Base-by-base conservation (phyloP, 768 basidiomycete species). In the Naganishia vaughanmartiniae region DNA sequence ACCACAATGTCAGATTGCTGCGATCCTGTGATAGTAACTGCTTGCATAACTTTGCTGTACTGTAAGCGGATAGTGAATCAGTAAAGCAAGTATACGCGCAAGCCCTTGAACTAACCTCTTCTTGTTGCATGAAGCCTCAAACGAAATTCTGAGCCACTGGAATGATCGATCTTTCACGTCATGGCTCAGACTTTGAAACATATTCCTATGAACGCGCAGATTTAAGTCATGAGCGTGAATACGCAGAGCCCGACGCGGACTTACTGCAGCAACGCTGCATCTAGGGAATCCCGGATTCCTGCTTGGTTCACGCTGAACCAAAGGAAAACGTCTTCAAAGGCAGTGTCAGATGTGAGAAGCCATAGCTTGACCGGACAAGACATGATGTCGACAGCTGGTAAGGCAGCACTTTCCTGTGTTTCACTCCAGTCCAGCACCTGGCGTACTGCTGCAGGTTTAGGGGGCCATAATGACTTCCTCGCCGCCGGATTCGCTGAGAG, bases 1-100 rank as follows among this genome's bases (percentile, higher is more conserved):
- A 79, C 82, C 83, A 84, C 9, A 83, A 76, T 0, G 73, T 56
- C n/a, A 83, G 74, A 54, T 83, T 80, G 19, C 79, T 70, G 0
- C 81, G 79, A 33, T 79, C 74, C 74, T 5, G 83, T 74, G 39
- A 83, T 72, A 2, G 70, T 42, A 63, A 63, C 19, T 63, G 60
- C 54, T 69, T 83, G 83, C n/a, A 81, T 80, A 11, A 74, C 63
- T 70, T 82, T 82, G 80, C 71, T 4, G 83, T 80, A 4, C 81
- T 82, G 71, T 10, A 33, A 48, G 4, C 36, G 14, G 21, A 31
- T 4, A 34, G 19, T 33, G 17, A 7, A 12, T 6, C 26, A 42
- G 14, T 24, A 33, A 12, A 19, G 28, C 28, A 24, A 9, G 17
- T 9, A 26, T 15, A 54, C 70, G 75, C 45, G 34, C 31, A 15